Evolutionary conservation across 73 alveolate genomes (phyloP), one percentile per base, ranked within the genome.

Genomic region (Stentor roeselii): DNA sequence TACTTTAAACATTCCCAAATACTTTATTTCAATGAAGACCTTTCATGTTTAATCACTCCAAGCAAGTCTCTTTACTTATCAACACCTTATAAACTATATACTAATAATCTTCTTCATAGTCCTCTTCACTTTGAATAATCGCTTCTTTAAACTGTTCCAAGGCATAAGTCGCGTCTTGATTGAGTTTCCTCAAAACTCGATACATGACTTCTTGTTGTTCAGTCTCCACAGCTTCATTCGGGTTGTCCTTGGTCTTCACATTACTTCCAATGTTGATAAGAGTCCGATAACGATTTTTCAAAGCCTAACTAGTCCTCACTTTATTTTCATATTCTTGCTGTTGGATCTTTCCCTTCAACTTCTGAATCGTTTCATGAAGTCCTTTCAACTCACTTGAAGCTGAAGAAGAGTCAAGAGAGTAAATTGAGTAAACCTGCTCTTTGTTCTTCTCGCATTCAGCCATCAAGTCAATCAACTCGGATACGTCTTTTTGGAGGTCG

Each of bases 91-190:
- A n/a, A n/a, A n/a, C n/a, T n/a, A n/a, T n/a, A n/a, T n/a, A n/a
- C 67, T 50, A 50, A 50, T 50, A 50, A 50, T 50, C 67, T 50
- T 50, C 67, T 50, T 50, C 67, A 50, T 50, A 50, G 67, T 50
- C 67, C 67, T 50, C 67, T 50, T 50, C 67, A 50, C 67, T 50
- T 50, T 50, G 67, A 21, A 50, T 50, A 50, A 50, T 50, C 6
- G 67, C 67, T 50, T 50, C 67, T 50, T 50, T 50, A 21, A 50
- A 50, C 21, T 50, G 67, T 11, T 50, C 67, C 67, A 50, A 50
- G 21, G 67, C 67, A 50, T 50, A 50, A 11, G 67, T 50, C 6
- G 67, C 67, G 21, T 50, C 67, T 50, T 50, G 67, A 50, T 50
- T 50, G 67, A 50, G 67, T 50, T 50, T 50, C 67, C 67, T 50